These are phyloP conservation scores for Elaphomyces granulatus DNA, from an alignment of 495 filamentous ascomycete species.

Conservation along the genomic window DNA sequence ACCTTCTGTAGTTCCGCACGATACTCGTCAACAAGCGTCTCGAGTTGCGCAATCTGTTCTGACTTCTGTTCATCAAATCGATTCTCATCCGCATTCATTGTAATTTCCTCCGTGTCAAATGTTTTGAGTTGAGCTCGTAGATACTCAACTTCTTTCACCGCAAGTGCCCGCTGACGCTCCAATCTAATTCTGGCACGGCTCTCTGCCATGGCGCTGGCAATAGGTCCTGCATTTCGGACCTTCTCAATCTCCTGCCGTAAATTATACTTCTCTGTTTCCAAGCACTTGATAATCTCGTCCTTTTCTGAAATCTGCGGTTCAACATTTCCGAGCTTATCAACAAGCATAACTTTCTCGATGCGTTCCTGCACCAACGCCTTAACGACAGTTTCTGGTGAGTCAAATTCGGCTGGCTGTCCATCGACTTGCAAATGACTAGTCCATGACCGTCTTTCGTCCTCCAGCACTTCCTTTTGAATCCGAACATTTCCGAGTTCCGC, in stretches of 20 bases:
- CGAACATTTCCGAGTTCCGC: slow-evolving; percentile 62
- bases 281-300: slow-evolving; percentile 54
- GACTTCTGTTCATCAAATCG: slow-evolving; percentile 60
- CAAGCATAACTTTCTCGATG: slow-evolving; percentile 57
- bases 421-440: slow-evolving; percentile 67
- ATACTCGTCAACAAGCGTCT: slow-evolving; percentile 76
- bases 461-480: slow-evolving; percentile 69
- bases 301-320: slow-evolving; percentile 70
- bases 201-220: slow-evolving; percentile 29
- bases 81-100: slow-evolving; percentile 56
- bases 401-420: slow-evolving; percentile 52
- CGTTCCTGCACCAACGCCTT: slow-evolving; percentile 68
- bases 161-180: slow-evolving; percentile 73
- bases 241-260: slow-evolving; percentile 57
- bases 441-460: slow-evolving; percentile 82
- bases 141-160: slow-evolving; percentile 84
- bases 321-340: slow-evolving; percentile 61
- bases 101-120: slow-evolving; percentile 78
- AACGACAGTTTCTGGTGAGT: slow-evolving; percentile 79
- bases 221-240: slow-evolving; percentile 28
- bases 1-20: slow-evolving; percentile 65
- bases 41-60: slow-evolving; percentile 64
- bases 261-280: slow-evolving; percentile 52
- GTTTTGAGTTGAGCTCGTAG: slow-evolving; percentile 84
- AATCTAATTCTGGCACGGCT: slow-evolving; percentile 50